Percentiles rank a stretch among this genome's conserved stretches.
These are phyloP conservation scores for Limnanthes douglasii DNA, from an alignment of 345 rosid genomes.

Conservation along the genomic window DNA sequence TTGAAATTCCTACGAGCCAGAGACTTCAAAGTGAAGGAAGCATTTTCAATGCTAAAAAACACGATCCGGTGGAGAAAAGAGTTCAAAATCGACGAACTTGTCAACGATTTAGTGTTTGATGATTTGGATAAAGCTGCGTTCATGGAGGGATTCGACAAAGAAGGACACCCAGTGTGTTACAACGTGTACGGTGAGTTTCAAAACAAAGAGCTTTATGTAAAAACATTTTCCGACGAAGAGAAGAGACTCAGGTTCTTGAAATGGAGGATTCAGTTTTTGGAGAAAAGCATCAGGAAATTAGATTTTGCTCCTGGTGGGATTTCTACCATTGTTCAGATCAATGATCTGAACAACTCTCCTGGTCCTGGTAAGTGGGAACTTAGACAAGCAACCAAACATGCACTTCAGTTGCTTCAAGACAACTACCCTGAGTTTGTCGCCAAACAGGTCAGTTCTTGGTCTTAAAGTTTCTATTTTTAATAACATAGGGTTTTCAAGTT, in stretches of 20 bases:
- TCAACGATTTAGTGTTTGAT: constrained; percentile 14
- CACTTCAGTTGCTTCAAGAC: constrained; percentile 21
- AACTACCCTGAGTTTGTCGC: constrained; percentile 24
- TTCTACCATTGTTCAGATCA: constrained; percentile 19
- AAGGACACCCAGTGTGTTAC: constrained; percentile 19
- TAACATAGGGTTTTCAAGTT: not conserved
- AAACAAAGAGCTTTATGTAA: constrained; percentile 15
- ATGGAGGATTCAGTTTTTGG: constrained; percentile 28
- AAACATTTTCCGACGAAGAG: constrained; percentile 18
- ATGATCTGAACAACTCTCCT: constrained; percentile 20
- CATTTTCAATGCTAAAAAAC: constrained; percentile 58
- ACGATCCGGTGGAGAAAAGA: constrained; percentile 61
- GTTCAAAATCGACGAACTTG: constrained; percentile 33
- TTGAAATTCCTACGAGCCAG: constrained; percentile 70
- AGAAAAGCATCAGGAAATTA: constrained; percentile 19
- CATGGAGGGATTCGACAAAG: constrained; percentile 19
- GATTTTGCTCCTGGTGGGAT: constrained; percentile 13
- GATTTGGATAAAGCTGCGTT: constrained; percentile 17
- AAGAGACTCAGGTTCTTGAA: constrained; percentile 21
- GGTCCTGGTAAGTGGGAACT: constrained; percentile 21
- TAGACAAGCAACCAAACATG: constrained; percentile 20
- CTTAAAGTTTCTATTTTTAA: not conserved
- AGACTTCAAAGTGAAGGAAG: constrained; percentile 65
- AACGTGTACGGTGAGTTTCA: constrained; percentile 25
- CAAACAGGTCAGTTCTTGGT: constrained; percentile 13